Percentiles rank a stretch among this genome's conserved stretches.
These are phyloP conservation scores for Monosporascus sp. DNA, from an alignment of 2,329 filamentous ascomycete species.

Conservation along the genomic window DNA sequence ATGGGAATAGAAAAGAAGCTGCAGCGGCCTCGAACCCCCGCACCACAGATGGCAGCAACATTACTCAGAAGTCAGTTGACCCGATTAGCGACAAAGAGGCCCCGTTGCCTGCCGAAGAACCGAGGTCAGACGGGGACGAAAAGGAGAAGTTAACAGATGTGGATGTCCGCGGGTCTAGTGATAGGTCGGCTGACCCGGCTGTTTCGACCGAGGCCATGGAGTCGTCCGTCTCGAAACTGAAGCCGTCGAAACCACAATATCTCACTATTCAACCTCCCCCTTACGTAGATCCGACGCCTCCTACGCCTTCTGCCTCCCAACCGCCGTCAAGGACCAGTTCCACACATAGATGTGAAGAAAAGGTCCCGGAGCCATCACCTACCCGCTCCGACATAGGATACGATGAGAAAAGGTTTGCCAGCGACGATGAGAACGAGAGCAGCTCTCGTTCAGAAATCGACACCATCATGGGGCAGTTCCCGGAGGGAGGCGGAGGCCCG, in stretches of 20 bases:
- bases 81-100: no score
- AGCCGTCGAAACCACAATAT: constrained; percentile 40
- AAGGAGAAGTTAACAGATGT: background rate
- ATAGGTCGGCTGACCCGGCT: constrained; percentile 2
- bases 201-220: constrained; percentile 27
- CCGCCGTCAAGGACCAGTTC: constrained; percentile 56
- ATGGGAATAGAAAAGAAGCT: background rate
- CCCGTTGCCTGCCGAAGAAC: no score
- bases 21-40: background rate
- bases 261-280: constrained; percentile 41
- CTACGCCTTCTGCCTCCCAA: constrained; percentile 49
- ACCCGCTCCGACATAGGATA: constrained; percentile 50
- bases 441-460: constrained; percentile 83
- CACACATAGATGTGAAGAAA: constrained; percentile 44
- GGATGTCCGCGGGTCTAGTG: background rate
- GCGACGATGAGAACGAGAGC: constrained; percentile 61
- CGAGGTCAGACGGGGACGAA: no score
- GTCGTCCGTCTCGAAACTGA: constrained; percentile 45
- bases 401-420: constrained; percentile 52
- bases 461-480: constrained; percentile 96
- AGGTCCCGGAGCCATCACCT: constrained; percentile 42
- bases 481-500: constrained; percentile 65
- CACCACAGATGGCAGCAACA: background rate
- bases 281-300: constrained; percentile 55
- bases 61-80: no score